phyloP scores from a whole-genome alignment of 1,284 basidiomycete species.

The Cutaneotrichosporon spelunceum region DNA sequence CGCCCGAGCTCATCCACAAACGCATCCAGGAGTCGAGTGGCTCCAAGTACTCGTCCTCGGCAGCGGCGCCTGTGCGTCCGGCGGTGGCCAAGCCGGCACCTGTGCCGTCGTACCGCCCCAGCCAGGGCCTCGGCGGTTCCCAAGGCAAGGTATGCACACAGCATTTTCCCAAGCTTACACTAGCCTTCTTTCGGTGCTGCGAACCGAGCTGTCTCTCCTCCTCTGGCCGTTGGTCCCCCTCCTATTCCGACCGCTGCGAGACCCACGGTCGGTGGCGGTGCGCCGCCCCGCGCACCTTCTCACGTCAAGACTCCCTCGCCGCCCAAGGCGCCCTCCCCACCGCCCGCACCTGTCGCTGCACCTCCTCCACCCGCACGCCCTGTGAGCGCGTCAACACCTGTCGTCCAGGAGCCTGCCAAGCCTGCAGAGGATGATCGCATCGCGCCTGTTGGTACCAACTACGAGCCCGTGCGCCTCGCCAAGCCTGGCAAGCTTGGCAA shows the following conservation, averaged over 20 bases:
- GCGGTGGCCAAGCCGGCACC: conserved; percentile 28
- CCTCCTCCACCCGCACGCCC: conserved; percentile 21
- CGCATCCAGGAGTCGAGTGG: conserved; percentile 87
- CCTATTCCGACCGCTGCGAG: conserved; percentile 42
- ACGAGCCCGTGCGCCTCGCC: conserved; percentile 77
- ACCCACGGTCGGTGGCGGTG: conserved; percentile 51
- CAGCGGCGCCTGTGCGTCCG: conserved; percentile 29
- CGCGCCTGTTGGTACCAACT: conserved; percentile 76
- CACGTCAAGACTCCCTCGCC: conserved; percentile 40
- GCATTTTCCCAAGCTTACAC: conserved; percentile 3
- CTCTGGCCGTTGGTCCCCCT: conserved; percentile 28
- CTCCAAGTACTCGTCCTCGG: conserved; percentile 65
- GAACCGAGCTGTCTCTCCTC: conserved; percentile 10
- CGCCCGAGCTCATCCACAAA: conserved; percentile 73
- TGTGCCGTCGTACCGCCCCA: conserved; percentile 42
- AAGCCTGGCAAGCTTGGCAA: conserved; percentile 77
- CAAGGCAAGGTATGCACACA: conserved; percentile 38
- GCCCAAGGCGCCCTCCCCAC: conserved; percentile 23
- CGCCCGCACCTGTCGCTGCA: conserved; percentile 20
- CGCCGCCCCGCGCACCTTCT: conserved; percentile 52
- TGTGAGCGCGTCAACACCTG: conserved; percentile 34
- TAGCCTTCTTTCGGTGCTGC: conserved; percentile 33
- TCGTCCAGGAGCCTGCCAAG: conserved; percentile 56
- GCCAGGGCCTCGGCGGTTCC: conserved; percentile 45
- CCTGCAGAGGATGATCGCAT: conserved; percentile 74